Evolutionary conservation across 495 filamentous ascomycete species (phyloP).

Genomic region (Peziza echinospora): DNA sequence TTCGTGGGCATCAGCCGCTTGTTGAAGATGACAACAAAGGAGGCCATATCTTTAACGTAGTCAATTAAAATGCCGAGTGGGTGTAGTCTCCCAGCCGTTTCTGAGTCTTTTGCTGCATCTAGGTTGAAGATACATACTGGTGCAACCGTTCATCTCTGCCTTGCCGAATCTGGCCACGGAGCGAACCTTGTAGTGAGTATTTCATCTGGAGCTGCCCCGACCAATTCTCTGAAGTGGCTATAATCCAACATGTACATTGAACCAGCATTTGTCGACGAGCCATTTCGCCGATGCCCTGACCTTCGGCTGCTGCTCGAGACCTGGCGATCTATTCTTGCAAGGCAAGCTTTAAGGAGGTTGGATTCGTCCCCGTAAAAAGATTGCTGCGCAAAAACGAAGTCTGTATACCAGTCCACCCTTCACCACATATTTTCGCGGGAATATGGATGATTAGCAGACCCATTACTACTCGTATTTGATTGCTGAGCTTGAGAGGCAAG

Average conservation of each 20-base stretch:
- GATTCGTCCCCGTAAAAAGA: conserved; percentile 29
- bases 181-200: conserved; percentile 2
- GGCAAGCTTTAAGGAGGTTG: conserved; percentile 24
- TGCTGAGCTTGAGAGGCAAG: too few species aligned
- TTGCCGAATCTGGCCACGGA: conserved; percentile 1
- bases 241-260: conserved; percentile 27
- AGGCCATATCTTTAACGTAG: conserved; percentile 23
- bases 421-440: too few species aligned
- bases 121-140: conserved; percentile 28
- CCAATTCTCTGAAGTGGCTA: conserved; percentile 26
- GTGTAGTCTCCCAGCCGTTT: conserved; percentile 27
- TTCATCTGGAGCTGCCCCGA: conserved; percentile 10
- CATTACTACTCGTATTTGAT: too few species aligned
- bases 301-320: conserved; percentile 21
- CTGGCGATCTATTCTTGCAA: conserved; percentile 18
- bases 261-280: conserved; percentile 6
- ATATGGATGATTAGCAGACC: too few species aligned
- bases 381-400: conserved; percentile 30
- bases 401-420: conserved; percentile 27
- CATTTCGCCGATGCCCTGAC: conserved; percentile 12
- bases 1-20: conserved; percentile 18
- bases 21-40: conserved; percentile 29
- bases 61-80: conserved; percentile 28
- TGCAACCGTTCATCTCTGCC: conserved; percentile 15
- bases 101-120: too few species aligned